Evolutionary conservation across 192 early-diverging fungal genomes (phyloP), one percentile per base, ranked within the genome.

Genomic region (Coemansia sp.): DNA sequence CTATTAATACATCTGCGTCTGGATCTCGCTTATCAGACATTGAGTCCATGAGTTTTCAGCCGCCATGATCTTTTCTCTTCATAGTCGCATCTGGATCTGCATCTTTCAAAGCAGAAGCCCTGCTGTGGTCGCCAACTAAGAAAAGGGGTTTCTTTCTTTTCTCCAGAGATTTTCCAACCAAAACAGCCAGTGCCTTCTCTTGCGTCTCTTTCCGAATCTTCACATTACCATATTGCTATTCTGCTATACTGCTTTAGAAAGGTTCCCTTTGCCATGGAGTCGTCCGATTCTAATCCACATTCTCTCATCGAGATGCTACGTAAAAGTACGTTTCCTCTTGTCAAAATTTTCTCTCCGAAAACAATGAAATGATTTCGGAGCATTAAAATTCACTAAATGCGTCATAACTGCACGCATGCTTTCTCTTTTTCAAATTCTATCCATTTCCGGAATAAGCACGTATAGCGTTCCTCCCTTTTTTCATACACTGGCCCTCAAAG

Each of bases 241-340:
- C 13, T 5, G 8, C 32, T 32, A 32, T 32, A 32, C 2, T 45
- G 43, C 43, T 45, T 45, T 45, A 12, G 43, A 45, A 54, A 5
- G 4, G n/a, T 18, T 18, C 0, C 19, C 8, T 5, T 16, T 6
- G 19, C 47, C 21, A 54, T 54, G 51, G 51, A 54, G 51, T 54
- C 51, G 51, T 54, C 51, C 51, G 22, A 54, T 54, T 19, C 8
- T 22, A 54, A 54, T 8, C 51, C 19, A 10, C 21, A 43, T 45
- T 78, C 76, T 58, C 70, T 78, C n/a, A 54, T 73, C 55, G 76
- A 73, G 63, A 63, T 78, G 62, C 66, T 78, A 19, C 66, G 76
- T 16, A 72, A 73, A 69, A 69, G 76, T 78, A 66, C 12, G 68
- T 32, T 32, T 32, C 32, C 32, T 32, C 32, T 32, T 32, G 32